Percentiles rank a stretch among this genome's conserved stretches.
Evolutionary conservation across 371 early-diverging fungal genomes (phyloP).

Genomic region (Parasitella parasitica): DNA sequence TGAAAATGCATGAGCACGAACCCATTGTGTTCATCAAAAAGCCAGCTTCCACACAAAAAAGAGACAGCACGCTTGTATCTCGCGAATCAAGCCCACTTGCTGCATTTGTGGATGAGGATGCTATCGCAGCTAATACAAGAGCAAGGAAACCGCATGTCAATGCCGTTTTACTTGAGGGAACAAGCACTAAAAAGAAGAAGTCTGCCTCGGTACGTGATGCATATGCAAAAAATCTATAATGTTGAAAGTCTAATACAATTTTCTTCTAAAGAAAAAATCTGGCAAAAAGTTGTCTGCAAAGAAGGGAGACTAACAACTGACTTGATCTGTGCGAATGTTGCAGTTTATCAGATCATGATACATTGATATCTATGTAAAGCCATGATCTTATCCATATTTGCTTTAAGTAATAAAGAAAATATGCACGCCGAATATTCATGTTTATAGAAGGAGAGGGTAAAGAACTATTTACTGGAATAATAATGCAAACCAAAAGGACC

Average conservation of each 20-base stretch:
- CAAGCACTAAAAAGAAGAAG: background rate
- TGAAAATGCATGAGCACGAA: background rate
- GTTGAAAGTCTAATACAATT: no score
- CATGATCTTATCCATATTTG: no score
- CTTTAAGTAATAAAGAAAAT: no score
- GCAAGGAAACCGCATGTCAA: background rate
- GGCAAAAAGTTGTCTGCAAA: background rate
- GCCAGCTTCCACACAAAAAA: background rate
- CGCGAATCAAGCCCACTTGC: background rate
- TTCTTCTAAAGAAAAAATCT: background rate
- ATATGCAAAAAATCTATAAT: background rate
- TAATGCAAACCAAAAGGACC: no score
- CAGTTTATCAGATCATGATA: no score
- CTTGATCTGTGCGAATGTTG: no score
- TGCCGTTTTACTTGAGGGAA: background rate
- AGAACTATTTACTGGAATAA: background rate
- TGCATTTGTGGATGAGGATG: background rate
- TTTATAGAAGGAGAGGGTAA: background rate
- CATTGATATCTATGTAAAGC: no score
- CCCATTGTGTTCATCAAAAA: background rate
- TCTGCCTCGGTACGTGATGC: no score
- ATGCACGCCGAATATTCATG: no score
- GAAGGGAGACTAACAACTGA: background rate
- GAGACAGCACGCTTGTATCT: background rate
- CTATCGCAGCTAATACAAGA: background rate